phyloP scores from a whole-genome alignment of 2,329 filamentous ascomycete genomes.

The Colletotrichum higginsianum region DNA sequence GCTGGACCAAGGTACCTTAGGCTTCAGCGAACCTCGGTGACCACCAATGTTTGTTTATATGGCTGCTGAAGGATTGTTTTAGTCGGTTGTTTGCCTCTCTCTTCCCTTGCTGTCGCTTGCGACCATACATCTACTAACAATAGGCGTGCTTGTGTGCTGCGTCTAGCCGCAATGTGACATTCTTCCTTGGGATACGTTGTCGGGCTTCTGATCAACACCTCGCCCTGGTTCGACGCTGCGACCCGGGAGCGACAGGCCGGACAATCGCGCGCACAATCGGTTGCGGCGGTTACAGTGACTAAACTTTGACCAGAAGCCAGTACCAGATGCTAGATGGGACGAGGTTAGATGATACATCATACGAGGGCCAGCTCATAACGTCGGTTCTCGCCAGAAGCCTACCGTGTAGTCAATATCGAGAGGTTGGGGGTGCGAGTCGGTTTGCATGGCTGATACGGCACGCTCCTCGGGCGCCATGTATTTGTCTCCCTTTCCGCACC shows the following conservation, averaged over 20 bases:
- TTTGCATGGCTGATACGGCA: background rate
- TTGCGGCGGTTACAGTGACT: background rate
- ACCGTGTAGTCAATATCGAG: background rate
- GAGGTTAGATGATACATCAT: background rate
- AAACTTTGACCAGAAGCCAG: background rate
- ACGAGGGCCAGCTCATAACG: background rate
- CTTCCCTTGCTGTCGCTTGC: background rate
- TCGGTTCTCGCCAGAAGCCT: background rate
- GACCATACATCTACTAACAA: background rate
- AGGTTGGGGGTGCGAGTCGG: background rate
- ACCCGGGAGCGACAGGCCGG: background rate
- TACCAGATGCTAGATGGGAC: background rate
- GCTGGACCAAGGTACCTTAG: background rate
- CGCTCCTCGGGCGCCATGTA: background rate
- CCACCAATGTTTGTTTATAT: background rate
- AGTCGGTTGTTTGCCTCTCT: background rate
- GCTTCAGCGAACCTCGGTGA: constrained; percentile 2
- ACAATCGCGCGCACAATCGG: background rate
- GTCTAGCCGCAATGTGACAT: background rate
- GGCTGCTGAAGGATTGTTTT: too few relatives aligned
- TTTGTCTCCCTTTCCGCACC: constrained; percentile 10
- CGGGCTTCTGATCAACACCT: background rate
- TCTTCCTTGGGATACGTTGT: background rate
- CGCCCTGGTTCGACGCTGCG: background rate
- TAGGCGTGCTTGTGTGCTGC: background rate